Base-by-base conservation (phyloP, 257 asterid species). In the Capsicum rhomboideum region DNA sequence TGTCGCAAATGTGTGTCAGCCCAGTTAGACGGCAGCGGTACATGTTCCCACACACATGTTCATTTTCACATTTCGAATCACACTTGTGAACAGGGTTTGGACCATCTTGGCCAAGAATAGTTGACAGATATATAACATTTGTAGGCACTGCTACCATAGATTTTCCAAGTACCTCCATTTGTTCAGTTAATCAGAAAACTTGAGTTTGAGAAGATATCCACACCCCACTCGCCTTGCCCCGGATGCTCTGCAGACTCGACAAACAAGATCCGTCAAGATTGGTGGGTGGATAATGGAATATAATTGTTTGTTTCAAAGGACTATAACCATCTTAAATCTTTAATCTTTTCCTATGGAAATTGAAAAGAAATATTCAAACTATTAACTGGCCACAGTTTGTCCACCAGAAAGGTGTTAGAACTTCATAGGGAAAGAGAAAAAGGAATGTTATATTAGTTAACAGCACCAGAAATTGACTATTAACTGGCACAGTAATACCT, bases 91-190 rank as follows among this genome's bases (percentile, higher is more conserved):
- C 93, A 66, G 89, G 92, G 86, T 86, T 90, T 85, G 99, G 98
- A 88, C 97, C 99, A 90, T 97, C 99, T 82, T 97, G 99, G 90
- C 99, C 99, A 82, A 95, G 96, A 90, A 97, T 93, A 90, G 92
- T 95, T 1, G 99, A 97, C 89, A 97, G 88, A 87, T 86, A 97
- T 91, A 97, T 91, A 89, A 95, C 98, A 87, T 93, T 94, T 83
- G 97, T 84, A 90, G 94, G 93, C 88, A 91, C 90, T 77, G 92
- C 91, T 86, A 91, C 93, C 97, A 91, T 85, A 85, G 95, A 92
- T 90, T 93, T 93, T 44, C 99, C 99, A 93, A 93, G 89, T 91
- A 92, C 97, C 98, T 95, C 99, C 99, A 97, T 97, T 34, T 85
- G 82, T 87, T 86, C 77, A 37, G 20, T 82, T 79, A 72, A 66